Conservation (phyloP, 805 yeast species). For the Danielozyma ontarioensis region DNA sequence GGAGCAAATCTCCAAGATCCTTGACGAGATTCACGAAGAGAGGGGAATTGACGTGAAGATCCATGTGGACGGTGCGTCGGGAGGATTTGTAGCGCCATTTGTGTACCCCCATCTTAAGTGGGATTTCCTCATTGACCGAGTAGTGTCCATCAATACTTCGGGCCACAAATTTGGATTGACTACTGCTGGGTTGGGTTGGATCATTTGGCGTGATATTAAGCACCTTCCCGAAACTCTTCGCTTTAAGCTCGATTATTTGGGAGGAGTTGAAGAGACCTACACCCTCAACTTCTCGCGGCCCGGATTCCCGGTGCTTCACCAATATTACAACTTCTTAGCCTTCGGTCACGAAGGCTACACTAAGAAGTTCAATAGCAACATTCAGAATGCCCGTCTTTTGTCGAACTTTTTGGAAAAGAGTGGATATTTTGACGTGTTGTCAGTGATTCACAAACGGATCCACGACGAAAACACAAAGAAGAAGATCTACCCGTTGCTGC, state of each 20-base stretch:
- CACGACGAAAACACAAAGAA: slow-evolving; percentile 16
- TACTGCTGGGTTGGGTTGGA: slow-evolving; percentile 92
- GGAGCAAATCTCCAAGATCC: slow-evolving; percentile 49
- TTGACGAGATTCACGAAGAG: slow-evolving; percentile 64
- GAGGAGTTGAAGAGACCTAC: slow-evolving; percentile 84
- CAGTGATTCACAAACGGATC: slow-evolving; percentile 65
- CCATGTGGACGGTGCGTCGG: slow-evolving; percentile 93
- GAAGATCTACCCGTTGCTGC: slow-evolving; percentile 12
- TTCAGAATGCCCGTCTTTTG: slow-evolving; percentile 69
- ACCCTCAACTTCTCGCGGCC: slow-evolving; percentile 88
- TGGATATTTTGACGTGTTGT: slow-evolving; percentile 64
- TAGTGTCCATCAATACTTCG: slow-evolving; percentile 78
- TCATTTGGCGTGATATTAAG: slow-evolving; percentile 65
- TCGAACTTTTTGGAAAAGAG: slow-evolving; percentile 60
- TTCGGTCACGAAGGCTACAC: slow-evolving; percentile 71
- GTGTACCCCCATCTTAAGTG: slow-evolving; percentile 69
- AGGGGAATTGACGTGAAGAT: slow-evolving; percentile 69
- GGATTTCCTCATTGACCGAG: slow-evolving; percentile 80
- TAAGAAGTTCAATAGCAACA: slow-evolving; percentile 53
- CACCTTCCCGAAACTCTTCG: slow-evolving; percentile 67
- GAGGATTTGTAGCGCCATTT: slow-evolving; percentile 87
- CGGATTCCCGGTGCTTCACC: slow-evolving; percentile 85
- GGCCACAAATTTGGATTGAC: slow-evolving; percentile 93
- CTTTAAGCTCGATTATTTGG: slow-evolving; percentile 77
- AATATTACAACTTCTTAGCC: slow-evolving; percentile 73